Percentiles rank a stretch among this genome's conserved stretches.
Conservation (phyloP, 2,329 filamentous ascomycete species). For the Xylariaceae sp. region DNA sequence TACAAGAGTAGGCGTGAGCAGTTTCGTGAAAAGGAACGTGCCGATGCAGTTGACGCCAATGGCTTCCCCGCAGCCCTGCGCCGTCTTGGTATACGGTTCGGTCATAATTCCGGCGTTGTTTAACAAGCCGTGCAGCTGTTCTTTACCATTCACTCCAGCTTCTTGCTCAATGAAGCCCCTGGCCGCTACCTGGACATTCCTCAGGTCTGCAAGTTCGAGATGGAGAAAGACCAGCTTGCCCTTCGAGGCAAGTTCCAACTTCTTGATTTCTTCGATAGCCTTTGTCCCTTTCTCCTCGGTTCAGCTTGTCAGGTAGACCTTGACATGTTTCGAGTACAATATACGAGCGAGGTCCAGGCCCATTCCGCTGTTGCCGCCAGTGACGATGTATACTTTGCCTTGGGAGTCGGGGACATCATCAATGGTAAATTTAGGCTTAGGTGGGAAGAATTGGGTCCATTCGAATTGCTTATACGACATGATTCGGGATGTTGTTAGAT, state of each 20-base stretch:
- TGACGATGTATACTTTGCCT: neutral
- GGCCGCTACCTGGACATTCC: constrained; percentile 1
- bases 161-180: constrained; percentile 1
- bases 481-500: no score
- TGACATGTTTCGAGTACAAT: constrained; percentile 3
- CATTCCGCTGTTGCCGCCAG: neutral
- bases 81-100: neutral
- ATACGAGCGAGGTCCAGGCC: constrained; percentile 4
- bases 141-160: neutral
- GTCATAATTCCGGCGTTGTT: constrained; percentile 10
- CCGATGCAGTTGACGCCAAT: constrained; percentile 12
- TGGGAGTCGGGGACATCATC: neutral
- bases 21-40: constrained; percentile 7
- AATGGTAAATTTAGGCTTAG: neutral
- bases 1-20: constrained; percentile 4
- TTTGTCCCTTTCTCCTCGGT: neutral
- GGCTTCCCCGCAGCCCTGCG: constrained; percentile 6
- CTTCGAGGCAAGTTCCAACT: neutral
- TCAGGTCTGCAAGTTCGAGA: constrained; percentile 5
- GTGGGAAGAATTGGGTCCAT: neutral
- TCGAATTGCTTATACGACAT: no score
- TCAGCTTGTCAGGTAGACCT: constrained; percentile 3
- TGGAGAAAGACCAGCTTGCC: constrained; percentile 3
- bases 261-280: constrained; percentile 5
- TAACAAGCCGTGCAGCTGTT: constrained; percentile 8